Evolutionary conservation across 768 basidiomycete species (phyloP).

Genomic region (Kwoniella shandongensis): DNA sequence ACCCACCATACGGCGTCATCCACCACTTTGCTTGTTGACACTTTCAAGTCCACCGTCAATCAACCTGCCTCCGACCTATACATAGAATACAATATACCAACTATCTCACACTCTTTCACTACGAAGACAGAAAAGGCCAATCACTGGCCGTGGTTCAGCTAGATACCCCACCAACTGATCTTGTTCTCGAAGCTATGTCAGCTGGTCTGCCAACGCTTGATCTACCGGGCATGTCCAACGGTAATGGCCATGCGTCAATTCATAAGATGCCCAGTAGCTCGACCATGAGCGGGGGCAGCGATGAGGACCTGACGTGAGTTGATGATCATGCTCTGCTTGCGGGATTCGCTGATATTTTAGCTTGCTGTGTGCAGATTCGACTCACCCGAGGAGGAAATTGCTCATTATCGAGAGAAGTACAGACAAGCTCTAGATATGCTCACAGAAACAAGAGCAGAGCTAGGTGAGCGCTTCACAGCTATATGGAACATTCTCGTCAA

Average conservation of each 20-base stretch:
- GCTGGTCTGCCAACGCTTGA: slow-evolving; percentile 12
- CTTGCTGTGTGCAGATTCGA: slow-evolving; percentile 39
- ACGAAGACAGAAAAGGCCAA: too few relatives aligned
- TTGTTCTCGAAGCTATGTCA: slow-evolving; percentile 2
- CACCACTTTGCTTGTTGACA: slow-evolving; percentile 27
- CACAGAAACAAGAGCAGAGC: slow-evolving; percentile 45
- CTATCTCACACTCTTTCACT: not conserved
- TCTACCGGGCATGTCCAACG: slow-evolving; percentile 12
- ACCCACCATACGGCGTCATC: too few relatives aligned
- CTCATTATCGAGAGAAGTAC: slow-evolving; percentile 43
- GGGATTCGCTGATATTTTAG: too few relatives aligned
- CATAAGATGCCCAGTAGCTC: slow-evolving; percentile 38
- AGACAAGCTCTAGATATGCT: slow-evolving; percentile 39
- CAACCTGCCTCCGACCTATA: not conserved
- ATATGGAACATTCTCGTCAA: not conserved
- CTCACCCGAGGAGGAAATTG: slow-evolving; percentile 40
- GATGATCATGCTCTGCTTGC: too few relatives aligned
- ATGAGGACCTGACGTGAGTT: slow-evolving; percentile 40
- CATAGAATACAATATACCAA: not conserved
- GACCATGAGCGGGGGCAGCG: slow-evolving; percentile 30
- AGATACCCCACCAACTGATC: not conserved
- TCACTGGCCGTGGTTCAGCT: too few relatives aligned
- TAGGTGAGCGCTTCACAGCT: slow-evolving; percentile 35
- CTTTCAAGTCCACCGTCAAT: not conserved
- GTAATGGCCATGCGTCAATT: slow-evolving; percentile 9